A percentile compares a stretch with the other conserved stretches of the same genome.
phyloP scores from a whole-genome alignment of 306 rosid genomes.

The Calophaca sinica region DNA sequence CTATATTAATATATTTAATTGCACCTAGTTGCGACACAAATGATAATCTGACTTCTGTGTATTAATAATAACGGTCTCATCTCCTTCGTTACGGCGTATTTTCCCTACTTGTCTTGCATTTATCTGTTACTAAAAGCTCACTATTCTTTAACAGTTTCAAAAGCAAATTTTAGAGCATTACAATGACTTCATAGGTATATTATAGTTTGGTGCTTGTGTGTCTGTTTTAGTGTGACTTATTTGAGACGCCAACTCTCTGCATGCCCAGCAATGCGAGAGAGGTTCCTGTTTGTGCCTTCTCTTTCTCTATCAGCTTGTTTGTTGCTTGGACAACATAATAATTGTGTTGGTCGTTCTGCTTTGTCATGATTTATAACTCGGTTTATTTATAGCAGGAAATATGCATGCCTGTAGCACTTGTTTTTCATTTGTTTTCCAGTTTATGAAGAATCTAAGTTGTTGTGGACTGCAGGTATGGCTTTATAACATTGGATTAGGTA shows the following conservation, averaged over 20 bases:
- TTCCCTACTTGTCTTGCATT: not conserved
- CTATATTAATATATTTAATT: not conserved
- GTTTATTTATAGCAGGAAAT: not conserved
- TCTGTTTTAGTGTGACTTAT: conserved; percentile 18
- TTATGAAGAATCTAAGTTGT: conserved; percentile 40
- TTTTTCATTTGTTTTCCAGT: conserved; percentile 38
- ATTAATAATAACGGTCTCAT: not conserved
- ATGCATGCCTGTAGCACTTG: conserved; percentile 23
- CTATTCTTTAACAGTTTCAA: conserved; percentile 23
- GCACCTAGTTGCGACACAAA: not conserved
- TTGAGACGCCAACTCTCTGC: conserved; percentile 35
- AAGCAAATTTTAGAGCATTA: conserved; percentile 7
- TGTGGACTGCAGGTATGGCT: conserved; percentile 87
- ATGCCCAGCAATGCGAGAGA: not conserved
- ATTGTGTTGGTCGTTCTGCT: conserved; percentile 12
- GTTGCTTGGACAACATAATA: conserved; percentile 2
- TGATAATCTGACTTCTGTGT: not conserved
- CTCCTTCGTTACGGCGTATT: conserved; percentile 23
- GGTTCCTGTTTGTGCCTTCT: conserved; percentile 9
- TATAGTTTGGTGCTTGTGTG: not conserved
- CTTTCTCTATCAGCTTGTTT: not conserved
- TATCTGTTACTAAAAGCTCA: conserved; percentile 7
- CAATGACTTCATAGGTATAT: not conserved
- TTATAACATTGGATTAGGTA: conserved; percentile 72
- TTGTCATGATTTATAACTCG: conserved; percentile 12